These are phyloP conservation scores for Aspergillus heteromorphus DNA, from an alignment of 495 filamentous ascomycete genomes.

Conservation along the genomic window DNA sequence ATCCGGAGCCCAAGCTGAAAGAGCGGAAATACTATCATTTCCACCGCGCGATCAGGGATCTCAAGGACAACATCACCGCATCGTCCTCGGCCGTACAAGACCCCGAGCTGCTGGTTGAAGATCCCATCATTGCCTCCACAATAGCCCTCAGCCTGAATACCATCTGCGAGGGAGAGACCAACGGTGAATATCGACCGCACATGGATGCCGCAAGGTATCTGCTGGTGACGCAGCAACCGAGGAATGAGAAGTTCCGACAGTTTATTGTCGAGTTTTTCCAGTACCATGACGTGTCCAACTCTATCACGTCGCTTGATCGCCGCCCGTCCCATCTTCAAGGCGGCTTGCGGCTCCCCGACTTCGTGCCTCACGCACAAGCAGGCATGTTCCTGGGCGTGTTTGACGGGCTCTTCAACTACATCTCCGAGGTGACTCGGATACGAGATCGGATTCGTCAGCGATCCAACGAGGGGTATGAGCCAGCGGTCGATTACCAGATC, in stretches of 20 bases:
- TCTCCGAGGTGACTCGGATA: slow-evolving; percentile 74
- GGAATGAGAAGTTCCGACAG: slow-evolving; percentile 60
- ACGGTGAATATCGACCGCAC: slow-evolving; percentile 76
- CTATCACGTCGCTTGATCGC: slow-evolving; percentile 64
- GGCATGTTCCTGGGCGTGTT: slow-evolving; percentile 78
- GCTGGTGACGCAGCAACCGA: slow-evolving; percentile 53
- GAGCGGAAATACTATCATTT: slow-evolving; percentile 47
- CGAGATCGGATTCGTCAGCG: slow-evolving; percentile 70
- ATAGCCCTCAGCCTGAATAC: slow-evolving; percentile 78
- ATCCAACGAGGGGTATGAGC: slow-evolving; percentile 56
- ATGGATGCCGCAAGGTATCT: slow-evolving; percentile 71
- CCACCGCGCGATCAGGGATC: slow-evolving; percentile 39
- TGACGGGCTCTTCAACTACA: slow-evolving; percentile 76
- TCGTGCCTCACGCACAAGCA: slow-evolving; percentile 67
- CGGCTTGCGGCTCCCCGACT: slow-evolving; percentile 60
- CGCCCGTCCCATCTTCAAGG: slow-evolving; percentile 50
- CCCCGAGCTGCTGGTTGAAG: slow-evolving; percentile 39
- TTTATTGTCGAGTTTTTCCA: slow-evolving; percentile 93
- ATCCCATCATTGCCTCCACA: slow-evolving; percentile 69
- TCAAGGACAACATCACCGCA: slow-evolving; percentile 41
- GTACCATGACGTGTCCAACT: slow-evolving; percentile 80
- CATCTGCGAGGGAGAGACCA: slow-evolving; percentile 69
- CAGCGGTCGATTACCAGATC: slow-evolving; percentile 67
- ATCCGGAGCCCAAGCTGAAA: slow-evolving; percentile 38
- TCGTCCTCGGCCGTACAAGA: slow-evolving; percentile 27